Base-by-base conservation (phyloP, 169 alveolate species). In the Plasmodium gaboni region DNA sequence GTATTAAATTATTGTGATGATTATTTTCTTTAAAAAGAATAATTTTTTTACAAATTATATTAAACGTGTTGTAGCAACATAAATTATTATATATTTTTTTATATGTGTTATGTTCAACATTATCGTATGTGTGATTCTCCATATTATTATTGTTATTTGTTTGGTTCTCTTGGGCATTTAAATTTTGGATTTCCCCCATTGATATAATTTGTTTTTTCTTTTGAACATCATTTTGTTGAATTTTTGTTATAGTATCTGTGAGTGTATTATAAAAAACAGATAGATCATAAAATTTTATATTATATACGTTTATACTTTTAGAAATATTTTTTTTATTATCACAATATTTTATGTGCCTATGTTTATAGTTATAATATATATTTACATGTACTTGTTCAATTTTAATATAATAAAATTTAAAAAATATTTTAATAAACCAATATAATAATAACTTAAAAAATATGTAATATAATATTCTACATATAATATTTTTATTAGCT, bases 351-450 rank as follows among this genome's bases (percentile, higher is more conserved):
- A 42, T 70, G 55, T 65, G 89, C 32, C 69, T 78, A 57, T 78
- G 89, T 59, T 57, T 70, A 78, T 78, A 46, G 22, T 70, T 65
- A 60, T 51, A 51, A 42, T 42, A 69, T 64, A 78, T 78, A 42
- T 78, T 64, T 22, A 78, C 46, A 7, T 69, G 26, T 8, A 78
- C 48, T 69, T 78, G 64, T 22, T 65, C 19, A 4, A 78, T 51
- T 6, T 46, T 50, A 5, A 78, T 64, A 59, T 26, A 64, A 69
- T 65, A 78, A 69, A 38, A 57, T n/a, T 78, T 78, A 12, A 78
- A 51, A 51, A 78, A 48, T 57, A 69, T 22, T 32, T 78, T 57
- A 19, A 55, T 50, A 65, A 78, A 42, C 48, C 64, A 55, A 57
- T 32, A 32, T 32, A 32, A 12, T 15, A 46, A 69, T 7, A 78